These are phyloP conservation scores for Cercospora sesami DNA, from an alignment of 2,329 filamentous ascomycete species.

Conservation along the genomic window DNA sequence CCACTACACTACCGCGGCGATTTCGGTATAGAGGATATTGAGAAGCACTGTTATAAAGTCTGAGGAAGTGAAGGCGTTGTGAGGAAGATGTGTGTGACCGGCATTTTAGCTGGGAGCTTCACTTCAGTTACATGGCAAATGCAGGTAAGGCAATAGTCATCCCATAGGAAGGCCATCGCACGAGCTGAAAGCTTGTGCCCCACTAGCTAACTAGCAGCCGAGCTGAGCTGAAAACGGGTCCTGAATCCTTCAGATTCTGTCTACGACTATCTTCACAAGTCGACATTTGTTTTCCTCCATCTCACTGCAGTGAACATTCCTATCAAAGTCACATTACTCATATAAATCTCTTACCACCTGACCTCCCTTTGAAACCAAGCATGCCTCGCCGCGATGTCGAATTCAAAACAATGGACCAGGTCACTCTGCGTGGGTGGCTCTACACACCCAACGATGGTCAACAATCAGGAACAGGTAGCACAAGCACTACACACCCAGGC, in stretches of 20 bases:
- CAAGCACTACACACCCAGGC: neutral
- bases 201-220: neutral
- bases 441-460: neutral
- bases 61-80: neutral
- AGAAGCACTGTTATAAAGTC: neutral
- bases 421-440: conserved; percentile 1
- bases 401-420: neutral
- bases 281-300: neutral
- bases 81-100: neutral
- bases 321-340: neutral
- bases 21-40: neutral
- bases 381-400: conserved; percentile 1
- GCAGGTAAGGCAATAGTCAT: neutral
- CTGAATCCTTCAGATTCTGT: neutral
- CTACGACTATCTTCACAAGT: neutral
- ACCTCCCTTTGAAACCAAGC: neutral
- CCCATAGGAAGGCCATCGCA: neutral
- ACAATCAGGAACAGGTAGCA: neutral
- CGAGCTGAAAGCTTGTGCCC: neutral
- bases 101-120: neutral
- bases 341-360: neutral
- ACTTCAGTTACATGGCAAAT: neutral
- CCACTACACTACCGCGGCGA: conserved; percentile 5
- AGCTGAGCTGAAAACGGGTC: neutral
- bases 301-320: neutral